phyloP scores from a whole-genome alignment of 805 yeast genomes.

The Schizosaccharomyces cryophilus region DNA sequence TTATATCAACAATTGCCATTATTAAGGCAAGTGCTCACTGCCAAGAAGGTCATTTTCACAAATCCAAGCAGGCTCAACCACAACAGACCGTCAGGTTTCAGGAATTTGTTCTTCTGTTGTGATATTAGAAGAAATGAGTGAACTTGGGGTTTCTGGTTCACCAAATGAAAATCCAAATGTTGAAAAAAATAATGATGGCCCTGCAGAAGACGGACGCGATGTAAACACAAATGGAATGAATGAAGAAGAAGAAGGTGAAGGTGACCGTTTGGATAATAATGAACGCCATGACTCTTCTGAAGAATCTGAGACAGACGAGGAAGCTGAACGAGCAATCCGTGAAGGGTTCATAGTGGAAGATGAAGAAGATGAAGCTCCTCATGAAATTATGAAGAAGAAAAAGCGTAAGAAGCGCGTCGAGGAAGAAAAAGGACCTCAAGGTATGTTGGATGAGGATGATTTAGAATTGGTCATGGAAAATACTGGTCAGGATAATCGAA shows the following conservation, averaged over 20 bases:
- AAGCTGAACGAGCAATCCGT: constrained; percentile 25
- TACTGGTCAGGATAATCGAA: constrained; percentile 32
- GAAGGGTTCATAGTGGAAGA: constrained; percentile 85
- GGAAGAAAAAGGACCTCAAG: constrained; percentile 18
- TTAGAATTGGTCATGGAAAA: constrained; percentile 76
- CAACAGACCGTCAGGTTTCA: not conserved
- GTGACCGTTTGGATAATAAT: constrained; percentile 19
- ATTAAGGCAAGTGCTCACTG: too few species aligned
- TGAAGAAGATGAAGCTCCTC: constrained; percentile 20
- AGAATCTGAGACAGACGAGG: constrained; percentile 82
- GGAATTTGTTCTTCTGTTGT: not conserved
- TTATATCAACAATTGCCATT: too few species aligned
- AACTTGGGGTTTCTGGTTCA: not conserved
- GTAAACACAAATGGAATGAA: constrained; percentile 4
- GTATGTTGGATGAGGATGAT: constrained; percentile 80
- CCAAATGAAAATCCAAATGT: not conserved
- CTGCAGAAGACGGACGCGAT: not conserved
- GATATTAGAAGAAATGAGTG: constrained; percentile 3
- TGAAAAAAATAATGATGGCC: not conserved
- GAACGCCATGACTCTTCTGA: constrained; percentile 42
- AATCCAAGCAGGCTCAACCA: not conserved
- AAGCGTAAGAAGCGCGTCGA: constrained; percentile 8
- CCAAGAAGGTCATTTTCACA: not conserved
- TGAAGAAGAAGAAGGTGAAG: constrained; percentile 9
- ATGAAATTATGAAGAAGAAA: constrained; percentile 7